Percentiles rank a stretch among this genome's conserved stretches.
Conservation (phyloP, 176 grass and related monocot species). For the Avena eriantha region DNA sequence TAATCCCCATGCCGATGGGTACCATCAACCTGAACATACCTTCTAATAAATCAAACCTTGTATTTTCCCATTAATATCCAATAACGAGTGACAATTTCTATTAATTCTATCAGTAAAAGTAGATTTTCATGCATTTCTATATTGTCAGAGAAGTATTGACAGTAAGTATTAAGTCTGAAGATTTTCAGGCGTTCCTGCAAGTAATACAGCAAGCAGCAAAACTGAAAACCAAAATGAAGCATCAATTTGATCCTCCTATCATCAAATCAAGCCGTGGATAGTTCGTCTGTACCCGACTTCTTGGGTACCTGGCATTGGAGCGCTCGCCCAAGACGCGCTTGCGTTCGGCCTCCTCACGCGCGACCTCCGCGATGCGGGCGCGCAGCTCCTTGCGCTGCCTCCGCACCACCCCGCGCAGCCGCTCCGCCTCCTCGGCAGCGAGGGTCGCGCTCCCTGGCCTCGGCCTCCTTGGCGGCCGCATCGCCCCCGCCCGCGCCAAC, state of each 20-base stretch:
- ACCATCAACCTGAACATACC: background rate
- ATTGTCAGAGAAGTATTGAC: background rate
- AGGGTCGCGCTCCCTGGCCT: conserved; percentile 89
- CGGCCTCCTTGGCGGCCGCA: conserved; percentile 68
- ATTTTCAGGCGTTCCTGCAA: conserved; percentile 22
- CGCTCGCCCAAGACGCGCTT: conserved; percentile 88
- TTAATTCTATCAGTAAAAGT: background rate
- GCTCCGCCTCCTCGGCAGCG: conserved; percentile 88
- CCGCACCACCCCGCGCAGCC: conserved; percentile 82
- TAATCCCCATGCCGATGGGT: no score
- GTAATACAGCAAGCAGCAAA: conserved; percentile 21
- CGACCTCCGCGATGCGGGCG: conserved; percentile 77
- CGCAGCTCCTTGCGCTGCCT: conserved; percentile 95
- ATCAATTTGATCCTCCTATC: background rate
- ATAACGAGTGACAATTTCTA: background rate
- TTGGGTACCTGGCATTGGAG: conserved; percentile 81
- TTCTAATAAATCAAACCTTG: background rate
- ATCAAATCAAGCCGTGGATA: background rate
- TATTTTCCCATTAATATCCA: background rate
- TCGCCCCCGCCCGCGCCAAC: conserved; percentile 39
- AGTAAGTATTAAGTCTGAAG: background rate
- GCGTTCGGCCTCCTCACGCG: conserved; percentile 85
- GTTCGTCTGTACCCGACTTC: background rate
- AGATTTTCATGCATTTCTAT: conserved; percentile 18
- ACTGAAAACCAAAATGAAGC: background rate